Evolutionary conservation across 805 yeast species (phyloP).

Genomic region (Candida palmyrensis): DNA sequence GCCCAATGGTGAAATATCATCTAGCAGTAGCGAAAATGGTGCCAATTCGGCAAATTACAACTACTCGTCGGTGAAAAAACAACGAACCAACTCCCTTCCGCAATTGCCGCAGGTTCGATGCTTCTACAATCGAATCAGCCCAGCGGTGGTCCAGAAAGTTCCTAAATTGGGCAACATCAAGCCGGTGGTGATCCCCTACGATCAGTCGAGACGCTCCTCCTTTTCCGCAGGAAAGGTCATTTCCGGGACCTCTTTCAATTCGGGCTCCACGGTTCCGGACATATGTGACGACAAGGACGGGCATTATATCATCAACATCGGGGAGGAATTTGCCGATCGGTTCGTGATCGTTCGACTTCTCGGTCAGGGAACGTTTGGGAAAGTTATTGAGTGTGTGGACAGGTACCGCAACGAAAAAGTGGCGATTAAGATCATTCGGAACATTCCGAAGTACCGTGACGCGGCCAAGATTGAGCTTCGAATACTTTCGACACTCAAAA

Average conservation of each 20-base stretch:
- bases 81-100: conserved; percentile 39
- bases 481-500: conserved; percentile 67
- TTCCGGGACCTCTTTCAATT: not conserved
- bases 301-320: conserved; percentile 58
- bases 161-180: conserved; percentile 37
- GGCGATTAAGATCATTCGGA: conserved; percentile 89
- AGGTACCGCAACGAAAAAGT: conserved; percentile 52
- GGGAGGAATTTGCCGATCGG: conserved; percentile 67
- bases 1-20: conserved; percentile 3
- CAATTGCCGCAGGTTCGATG: conserved; percentile 42
- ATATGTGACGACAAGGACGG: conserved; percentile 69
- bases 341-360: conserved; percentile 62
- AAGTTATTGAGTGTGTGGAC: conserved; percentile 82
- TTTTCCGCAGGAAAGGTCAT: conserved; percentile 5
- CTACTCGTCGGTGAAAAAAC: conserved; percentile 22
- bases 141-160: conserved; percentile 28
- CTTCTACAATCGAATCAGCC: conserved; percentile 34
- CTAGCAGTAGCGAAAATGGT: not conserved
- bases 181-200: conserved; percentile 35
- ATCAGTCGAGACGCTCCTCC: too few relatives aligned
- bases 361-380: conserved; percentile 93
- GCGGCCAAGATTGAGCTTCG: conserved; percentile 92
- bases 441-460: conserved; percentile 90
- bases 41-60: not conserved
- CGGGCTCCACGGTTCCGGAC: conserved; percentile 12